Evolutionary conservation across 805 yeast genomes (phyloP), one percentile per base, ranked within the genome.

Genomic region (Ogataea polymorpha): DNA sequence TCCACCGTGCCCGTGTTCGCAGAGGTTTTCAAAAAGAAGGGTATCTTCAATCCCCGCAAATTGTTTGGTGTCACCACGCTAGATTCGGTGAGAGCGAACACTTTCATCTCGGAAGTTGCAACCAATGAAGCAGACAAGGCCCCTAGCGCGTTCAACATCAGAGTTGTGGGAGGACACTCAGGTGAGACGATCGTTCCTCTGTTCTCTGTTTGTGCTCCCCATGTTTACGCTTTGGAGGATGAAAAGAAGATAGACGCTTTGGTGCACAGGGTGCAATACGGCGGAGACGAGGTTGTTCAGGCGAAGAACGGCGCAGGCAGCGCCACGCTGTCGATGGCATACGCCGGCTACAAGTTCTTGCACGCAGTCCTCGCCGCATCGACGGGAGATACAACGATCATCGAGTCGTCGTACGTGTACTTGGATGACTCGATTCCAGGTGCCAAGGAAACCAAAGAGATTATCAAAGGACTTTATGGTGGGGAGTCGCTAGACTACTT

Each of bases 301-400:
- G 97, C 97, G 42, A 90, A 90, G 72, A 83, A 86, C 56, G 97
- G 97, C 50, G 82, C 82, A 38, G 97, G 97, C 29, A 86, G 96
- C 35, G 97, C 97, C 42, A 90, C 98, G 26, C 74, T 90, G 52
- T 86, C 96, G 23, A 91, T 90, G 97, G 97, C 97, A 8, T 84
- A 81, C 56, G 96, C 96, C 25, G 96, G 95, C 25, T 86, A 77
- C 71, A 77, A 80, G 66, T 84, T 62, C 77, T 85, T 54, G 71
- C 56, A 79, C 59, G 68, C 86, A 21, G 80, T 81, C 28, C 67
- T 82, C 56, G 67, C 75, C 59, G 86, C 86, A 61, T 68, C 78
- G 49, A 75, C 76, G 36, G 86, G 82, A 55, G 82, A 77, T 63
- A 67, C 63, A 49, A 83, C 79, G 49, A 73, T 82, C 46, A 68